Conservation (phyloP, 2,329 filamentous ascomycete species). For the Exophiala spinifera region DNA sequence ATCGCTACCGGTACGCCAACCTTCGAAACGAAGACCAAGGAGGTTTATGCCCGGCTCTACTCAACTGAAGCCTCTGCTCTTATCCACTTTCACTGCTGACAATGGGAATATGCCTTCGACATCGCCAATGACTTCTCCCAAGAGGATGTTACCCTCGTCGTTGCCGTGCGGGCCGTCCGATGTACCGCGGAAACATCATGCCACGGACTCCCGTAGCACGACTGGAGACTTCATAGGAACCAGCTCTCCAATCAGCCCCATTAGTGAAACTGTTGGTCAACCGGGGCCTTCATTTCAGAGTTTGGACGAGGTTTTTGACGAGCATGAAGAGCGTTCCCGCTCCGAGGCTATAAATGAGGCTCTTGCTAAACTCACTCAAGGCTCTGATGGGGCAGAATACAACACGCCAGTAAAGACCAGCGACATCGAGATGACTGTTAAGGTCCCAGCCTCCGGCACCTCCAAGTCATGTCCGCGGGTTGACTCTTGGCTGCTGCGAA, state of each 20-base stretch:
- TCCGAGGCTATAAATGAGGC: background rate
- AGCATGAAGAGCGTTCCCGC: conserved; percentile 4
- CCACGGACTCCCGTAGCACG: conserved; percentile 27
- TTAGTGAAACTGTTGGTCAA: background rate
- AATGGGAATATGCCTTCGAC: conserved; percentile 20
- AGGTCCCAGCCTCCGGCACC: background rate
- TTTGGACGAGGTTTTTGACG: conserved; percentile 20
- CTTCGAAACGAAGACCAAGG: conserved; percentile 33
- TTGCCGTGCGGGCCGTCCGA: background rate
- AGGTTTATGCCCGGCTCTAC: conserved; percentile 37
- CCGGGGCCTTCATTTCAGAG: conserved; percentile 19
- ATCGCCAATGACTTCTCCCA: conserved; percentile 22
- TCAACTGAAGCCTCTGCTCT: conserved; percentile 36
- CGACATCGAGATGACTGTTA: background rate
- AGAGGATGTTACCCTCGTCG: background rate
- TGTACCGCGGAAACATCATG: background rate
- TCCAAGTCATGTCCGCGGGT: conserved; percentile 8
- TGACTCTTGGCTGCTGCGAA: conserved; percentile 15
- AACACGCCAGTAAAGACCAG: background rate
- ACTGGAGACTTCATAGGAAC: conserved; percentile 33
- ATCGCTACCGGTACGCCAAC: conserved; percentile 8
- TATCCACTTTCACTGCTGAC: conserved; percentile 30
- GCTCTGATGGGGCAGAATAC: background rate
- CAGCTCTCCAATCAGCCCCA: conserved; percentile 9
- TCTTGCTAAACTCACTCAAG: background rate